A percentile compares a stretch with the other conserved stretches of the same genome.
Conservation (phyloP, 2,329 filamentous ascomycete species). For the Colletotrichum scovillei region DNA sequence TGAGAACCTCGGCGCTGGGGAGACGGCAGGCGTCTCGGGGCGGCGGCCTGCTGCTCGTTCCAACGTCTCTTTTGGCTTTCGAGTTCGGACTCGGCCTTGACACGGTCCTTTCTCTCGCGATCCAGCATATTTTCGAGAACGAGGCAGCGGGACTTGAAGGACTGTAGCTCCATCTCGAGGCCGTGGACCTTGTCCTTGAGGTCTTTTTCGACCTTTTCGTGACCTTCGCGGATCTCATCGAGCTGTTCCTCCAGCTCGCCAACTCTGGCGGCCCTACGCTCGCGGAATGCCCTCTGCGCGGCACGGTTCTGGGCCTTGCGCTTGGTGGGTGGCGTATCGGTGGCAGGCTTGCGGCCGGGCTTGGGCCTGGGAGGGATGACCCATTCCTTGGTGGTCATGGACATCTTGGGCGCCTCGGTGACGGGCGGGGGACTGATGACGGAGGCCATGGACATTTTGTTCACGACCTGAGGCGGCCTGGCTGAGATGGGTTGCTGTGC, state of each 20-base stretch:
- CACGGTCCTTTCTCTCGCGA: constrained; percentile 63
- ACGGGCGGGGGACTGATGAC: constrained; percentile 54
- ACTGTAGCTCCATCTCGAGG: constrained; percentile 75
- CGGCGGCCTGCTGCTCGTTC: constrained; percentile 16
- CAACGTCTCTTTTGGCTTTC: constrained; percentile 41
- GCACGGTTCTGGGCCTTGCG: constrained; percentile 94
- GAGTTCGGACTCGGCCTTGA: constrained; percentile 55
- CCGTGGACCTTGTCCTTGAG: constrained; percentile 66
- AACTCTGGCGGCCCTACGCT: constrained; percentile 86
- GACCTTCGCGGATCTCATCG: constrained; percentile 67
- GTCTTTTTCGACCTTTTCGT: constrained; percentile 68
- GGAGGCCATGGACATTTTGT: constrained; percentile 61
- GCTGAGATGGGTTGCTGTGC: constrained; percentile 45
- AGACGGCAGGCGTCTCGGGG: constrained; percentile 40
- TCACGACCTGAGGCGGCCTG: constrained; percentile 42
- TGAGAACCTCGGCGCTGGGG: constrained; percentile 26
- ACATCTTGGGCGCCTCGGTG: constrained; percentile 58
- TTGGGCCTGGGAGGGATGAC: constrained; percentile 85
- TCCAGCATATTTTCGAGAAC: constrained; percentile 73
- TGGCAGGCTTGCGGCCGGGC: constrained; percentile 93
- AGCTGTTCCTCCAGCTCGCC: constrained; percentile 78
- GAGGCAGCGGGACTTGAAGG: constrained; percentile 71
- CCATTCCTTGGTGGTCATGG: constrained; percentile 86
- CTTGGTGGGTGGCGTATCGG: constrained; percentile 92
- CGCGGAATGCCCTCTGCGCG: constrained; percentile 90